Evolutionary conservation across 129 eudicot species (phyloP).

Genomic region (Arctium lappa): DNA sequence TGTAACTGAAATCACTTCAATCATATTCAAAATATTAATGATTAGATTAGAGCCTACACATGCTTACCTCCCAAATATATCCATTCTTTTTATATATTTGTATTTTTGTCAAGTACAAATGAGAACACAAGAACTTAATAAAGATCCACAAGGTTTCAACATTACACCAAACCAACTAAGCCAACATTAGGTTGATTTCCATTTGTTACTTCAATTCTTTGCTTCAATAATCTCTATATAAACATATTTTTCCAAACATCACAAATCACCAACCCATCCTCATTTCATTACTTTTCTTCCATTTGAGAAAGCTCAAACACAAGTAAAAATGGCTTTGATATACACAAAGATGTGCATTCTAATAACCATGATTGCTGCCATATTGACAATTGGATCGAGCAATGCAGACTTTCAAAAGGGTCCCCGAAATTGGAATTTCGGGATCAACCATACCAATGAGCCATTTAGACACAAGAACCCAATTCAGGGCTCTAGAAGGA

Average conservation of each 20-base stretch:
- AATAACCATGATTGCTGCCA: neutral
- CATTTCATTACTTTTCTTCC: neutral
- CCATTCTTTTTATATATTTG: too few species aligned
- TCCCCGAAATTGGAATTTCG: conserved; percentile 21
- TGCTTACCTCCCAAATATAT: neutral
- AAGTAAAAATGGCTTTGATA: conserved; percentile 19
- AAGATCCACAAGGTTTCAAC: neutral
- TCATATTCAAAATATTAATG: too few species aligned
- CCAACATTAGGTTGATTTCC: conserved; percentile 24
- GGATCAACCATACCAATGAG: conserved; percentile 20
- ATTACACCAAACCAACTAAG: conserved; percentile 32
- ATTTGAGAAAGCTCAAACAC: neutral
- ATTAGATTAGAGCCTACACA: too few species aligned
- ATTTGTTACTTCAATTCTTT: neutral
- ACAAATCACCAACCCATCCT: conserved; percentile 10
- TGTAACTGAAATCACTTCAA: too few species aligned
- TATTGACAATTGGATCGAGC: conserved; percentile 20
- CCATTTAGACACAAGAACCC: conserved; percentile 32
- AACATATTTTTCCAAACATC: conserved; percentile 14
- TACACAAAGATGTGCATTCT: neutral
- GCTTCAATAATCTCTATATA: conserved; percentile 25
- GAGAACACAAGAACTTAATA: neutral
- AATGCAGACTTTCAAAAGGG: conserved; percentile 12
- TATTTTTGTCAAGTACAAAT: too few species aligned
- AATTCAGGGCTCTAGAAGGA: conserved; percentile 25